Conservation (phyloP, 345 rosid species). For the Citrus medica region DNA sequence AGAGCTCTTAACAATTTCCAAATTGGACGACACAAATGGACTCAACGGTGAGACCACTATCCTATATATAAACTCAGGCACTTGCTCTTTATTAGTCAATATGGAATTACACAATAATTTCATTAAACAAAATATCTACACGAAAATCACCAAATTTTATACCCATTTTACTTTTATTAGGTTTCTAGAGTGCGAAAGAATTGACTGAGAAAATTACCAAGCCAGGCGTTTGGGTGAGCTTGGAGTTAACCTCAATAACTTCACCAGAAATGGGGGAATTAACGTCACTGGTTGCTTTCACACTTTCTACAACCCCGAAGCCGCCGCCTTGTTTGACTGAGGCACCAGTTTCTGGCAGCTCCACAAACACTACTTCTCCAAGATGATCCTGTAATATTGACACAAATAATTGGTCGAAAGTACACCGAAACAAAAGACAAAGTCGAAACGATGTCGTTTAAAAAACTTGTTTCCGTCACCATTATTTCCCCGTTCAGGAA, state of each 20-base stretch:
- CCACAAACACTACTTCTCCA: slow-evolving; percentile 95
- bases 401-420: neutral
- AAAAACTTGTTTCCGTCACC: no score
- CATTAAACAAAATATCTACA: no score
- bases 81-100: no score
- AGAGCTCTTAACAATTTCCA: no score
- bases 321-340: slow-evolving; percentile 51
- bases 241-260: slow-evolving; percentile 70
- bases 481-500: no score
- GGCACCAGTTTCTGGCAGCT: slow-evolving; percentile 61
- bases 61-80: no score
- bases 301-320: slow-evolving; percentile 97
- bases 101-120: no score
- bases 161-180: no score
- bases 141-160: no score
- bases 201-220: slow-evolving; percentile 39
- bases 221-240: slow-evolving; percentile 72
- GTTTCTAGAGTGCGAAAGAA: neutral
- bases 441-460: no score
- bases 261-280: slow-evolving; percentile 89
- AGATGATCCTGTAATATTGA: slow-evolving; percentile 60
- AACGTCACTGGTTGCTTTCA: slow-evolving; percentile 90
- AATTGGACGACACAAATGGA: no score
- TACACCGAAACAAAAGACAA: neutral
- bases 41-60: no score